phyloP scores from a whole-genome alignment of 345 rosid genomes.

The Hypericum androsaemum region DNA sequence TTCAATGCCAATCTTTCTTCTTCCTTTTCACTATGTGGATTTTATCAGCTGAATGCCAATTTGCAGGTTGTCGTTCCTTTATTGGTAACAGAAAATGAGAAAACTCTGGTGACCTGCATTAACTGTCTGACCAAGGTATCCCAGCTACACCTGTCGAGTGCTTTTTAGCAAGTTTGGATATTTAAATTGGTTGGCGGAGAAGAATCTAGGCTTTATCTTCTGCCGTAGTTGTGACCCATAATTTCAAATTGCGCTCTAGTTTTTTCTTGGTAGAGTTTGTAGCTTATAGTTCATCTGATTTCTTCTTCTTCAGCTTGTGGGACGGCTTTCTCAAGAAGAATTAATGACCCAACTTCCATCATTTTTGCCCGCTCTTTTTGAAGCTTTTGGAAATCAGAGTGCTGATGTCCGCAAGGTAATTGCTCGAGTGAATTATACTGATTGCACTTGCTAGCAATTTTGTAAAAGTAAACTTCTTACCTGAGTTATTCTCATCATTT shows the following conservation, averaged over 20 bases:
- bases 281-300: too few relatives aligned
- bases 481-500: too few relatives aligned
- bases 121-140: slow-evolving; percentile 92
- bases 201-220: too few relatives aligned
- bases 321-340: slow-evolving; percentile 87
- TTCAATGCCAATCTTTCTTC: too few relatives aligned
- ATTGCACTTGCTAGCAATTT: neutral
- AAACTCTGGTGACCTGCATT: slow-evolving; percentile 81
- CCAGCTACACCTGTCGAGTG: neutral
- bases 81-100: slow-evolving; percentile 86
- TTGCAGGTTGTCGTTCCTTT: slow-evolving; percentile 79
- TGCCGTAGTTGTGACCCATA: too few relatives aligned
- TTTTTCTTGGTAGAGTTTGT: too few relatives aligned
- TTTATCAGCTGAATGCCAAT: neutral
- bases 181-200: too few relatives aligned
- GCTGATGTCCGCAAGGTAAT: slow-evolving; percentile 96
- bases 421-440: too few relatives aligned
- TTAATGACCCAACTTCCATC: slow-evolving; percentile 70
- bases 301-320: slow-evolving; percentile 58
- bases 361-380: slow-evolving; percentile 88
- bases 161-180: too few relatives aligned
- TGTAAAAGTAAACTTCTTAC: too few relatives aligned
- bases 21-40: neutral
- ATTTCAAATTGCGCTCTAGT: neutral
- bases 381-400: slow-evolving; percentile 95